Conservation (phyloP, 306 rosid species). For the Prunus persica region DNA sequence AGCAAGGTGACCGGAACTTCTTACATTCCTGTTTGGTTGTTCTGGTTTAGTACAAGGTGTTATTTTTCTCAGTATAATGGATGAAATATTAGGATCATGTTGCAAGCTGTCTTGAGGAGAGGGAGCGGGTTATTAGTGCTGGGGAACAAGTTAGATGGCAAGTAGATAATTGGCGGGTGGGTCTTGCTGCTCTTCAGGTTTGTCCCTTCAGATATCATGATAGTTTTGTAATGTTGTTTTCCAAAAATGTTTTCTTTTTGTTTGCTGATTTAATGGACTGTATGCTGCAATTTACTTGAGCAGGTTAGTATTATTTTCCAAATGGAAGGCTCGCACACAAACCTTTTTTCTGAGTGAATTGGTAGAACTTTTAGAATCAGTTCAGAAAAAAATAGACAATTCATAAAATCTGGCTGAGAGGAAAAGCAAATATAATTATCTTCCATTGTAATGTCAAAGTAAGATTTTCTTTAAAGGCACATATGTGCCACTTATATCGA, state of each 20-base stretch:
- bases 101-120: constrained; percentile 83
- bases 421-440: not conserved
- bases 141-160: constrained; percentile 90
- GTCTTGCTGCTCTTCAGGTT: constrained; percentile 95
- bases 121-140: constrained; percentile 67
- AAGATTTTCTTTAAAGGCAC: too few species aligned
- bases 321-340: not conserved
- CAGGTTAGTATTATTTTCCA: not conserved
- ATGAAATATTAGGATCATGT: constrained; percentile 70
- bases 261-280: not conserved
- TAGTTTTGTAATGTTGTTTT: constrained; percentile 2
- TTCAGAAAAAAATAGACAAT: not conserved
- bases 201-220: constrained; percentile 20
- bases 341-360: not conserved
- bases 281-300: not conserved
- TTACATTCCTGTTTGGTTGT: constrained; percentile 3
- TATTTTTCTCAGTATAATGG: constrained; percentile 9
- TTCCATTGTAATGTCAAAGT: too few species aligned
- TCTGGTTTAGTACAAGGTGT: not conserved
- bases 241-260: not conserved
- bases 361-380: not conserved
- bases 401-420: not conserved
- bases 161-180: constrained; percentile 93
- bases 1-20: constrained; percentile 52
- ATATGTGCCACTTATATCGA: too few species aligned